Conservation (phyloP, 169 alveolate species). For the Theileria orientalis region DNA sequence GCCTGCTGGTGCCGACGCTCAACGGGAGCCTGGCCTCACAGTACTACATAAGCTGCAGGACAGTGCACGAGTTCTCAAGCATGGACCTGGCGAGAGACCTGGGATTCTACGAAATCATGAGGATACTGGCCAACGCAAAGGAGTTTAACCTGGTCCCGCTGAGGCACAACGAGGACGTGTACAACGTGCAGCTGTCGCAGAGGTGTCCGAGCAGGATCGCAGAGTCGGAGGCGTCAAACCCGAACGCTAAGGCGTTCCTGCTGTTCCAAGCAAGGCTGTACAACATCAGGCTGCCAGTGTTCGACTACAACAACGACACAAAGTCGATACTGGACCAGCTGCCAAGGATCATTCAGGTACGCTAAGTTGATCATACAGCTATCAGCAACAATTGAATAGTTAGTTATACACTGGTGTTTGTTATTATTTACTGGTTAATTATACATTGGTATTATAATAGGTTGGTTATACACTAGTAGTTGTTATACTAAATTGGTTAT, state of each 20-base stretch:
- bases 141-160: conserved; percentile 91
- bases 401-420: too few species aligned
- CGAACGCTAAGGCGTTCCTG: conserved; percentile 88
- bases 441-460: too few species aligned
- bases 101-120: conserved; percentile 66
- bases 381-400: too few species aligned
- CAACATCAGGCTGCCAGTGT: conserved; percentile 36
- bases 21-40: conserved; percentile 66
- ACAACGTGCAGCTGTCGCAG: conserved; percentile 85
- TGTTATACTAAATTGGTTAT: too few species aligned
- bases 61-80: conserved; percentile 43
- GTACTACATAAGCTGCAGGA: conserved; percentile 62
- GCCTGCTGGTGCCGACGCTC: conserved; percentile 60
- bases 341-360: conserved; percentile 52
- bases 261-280: conserved; percentile 74
- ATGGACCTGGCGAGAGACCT: conserved; percentile 33
- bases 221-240: conserved; percentile 84
- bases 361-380: background rate
- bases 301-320: conserved; percentile 61
- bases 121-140: conserved; percentile 80
- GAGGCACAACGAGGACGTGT: conserved; percentile 92
- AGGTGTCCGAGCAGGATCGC: conserved; percentile 83
- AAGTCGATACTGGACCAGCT: conserved; percentile 61
- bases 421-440: too few species aligned
- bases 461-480: too few species aligned